Base-by-base conservation (phyloP, 805 yeast genomes). In the Pichia nakasei region DNA sequence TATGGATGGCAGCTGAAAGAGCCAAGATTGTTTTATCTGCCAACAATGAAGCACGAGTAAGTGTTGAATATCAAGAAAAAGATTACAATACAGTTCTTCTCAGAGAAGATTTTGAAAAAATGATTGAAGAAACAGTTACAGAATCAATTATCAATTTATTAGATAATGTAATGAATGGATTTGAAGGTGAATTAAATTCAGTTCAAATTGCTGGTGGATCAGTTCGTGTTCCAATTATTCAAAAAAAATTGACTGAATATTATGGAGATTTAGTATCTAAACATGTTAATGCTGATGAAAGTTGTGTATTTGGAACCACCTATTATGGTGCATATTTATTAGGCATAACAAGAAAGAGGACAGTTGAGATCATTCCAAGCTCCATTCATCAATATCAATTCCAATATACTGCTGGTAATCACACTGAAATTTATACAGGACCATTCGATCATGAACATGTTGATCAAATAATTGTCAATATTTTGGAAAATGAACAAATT, bases 201-300 rank as follows among this genome's bases (percentile, higher is more conserved):
- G 78, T 93, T 3, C 79, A 93, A 44, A 70, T 89, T 44, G 75
- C 85, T 36, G 98, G 98, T 50, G 98, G 98, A 1, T 78, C 95
- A 0, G 78, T 91, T 6, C 78, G 98, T 60, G 85, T 87, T 26
- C 98, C 98, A 15, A 73, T 84, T 55, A 83, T 93, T 38, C 93
- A 87, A 62, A 71, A 75, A 45, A 75, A 72, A 42, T 65, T 86
- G 46, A 48, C 59, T 2, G 58, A 73, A 2, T 66, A 78, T 37
- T 65, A 81, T 35, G 86, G 82, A 1, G 76, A 76, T 18, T 81
- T 76, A 3, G 69, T 89, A 34, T 39, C 50, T 3, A 87, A 82
- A 61, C 85, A 82, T 41, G 94, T 93, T 37, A 93, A 93, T 62
- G 93, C 98, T 0, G 98, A 93, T 63, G 98, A 93, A 66, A 80